Percentiles rank a stretch among this genome's conserved stretches.
Evolutionary conservation across 1,284 basidiomycete species (phyloP).

Genomic region (Leccinum subspadiceum): DNA sequence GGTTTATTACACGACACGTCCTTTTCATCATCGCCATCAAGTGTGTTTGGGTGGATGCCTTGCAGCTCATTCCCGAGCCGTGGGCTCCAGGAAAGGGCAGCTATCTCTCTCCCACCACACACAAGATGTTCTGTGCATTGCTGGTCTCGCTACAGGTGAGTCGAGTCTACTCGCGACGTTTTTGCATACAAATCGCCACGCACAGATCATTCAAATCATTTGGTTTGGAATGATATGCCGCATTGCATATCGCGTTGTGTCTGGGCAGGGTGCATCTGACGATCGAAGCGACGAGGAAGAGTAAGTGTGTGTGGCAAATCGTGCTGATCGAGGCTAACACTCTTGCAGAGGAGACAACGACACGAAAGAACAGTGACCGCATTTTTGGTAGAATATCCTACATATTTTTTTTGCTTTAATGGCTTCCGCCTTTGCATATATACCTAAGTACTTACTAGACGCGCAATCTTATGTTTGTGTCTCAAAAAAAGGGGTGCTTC

Average conservation of each 20-base stretch:
- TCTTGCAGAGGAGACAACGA: conserved; percentile 9
- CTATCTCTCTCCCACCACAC: conserved; percentile 52
- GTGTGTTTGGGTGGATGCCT: conserved; percentile 53
- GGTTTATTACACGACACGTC: conserved; percentile 84
- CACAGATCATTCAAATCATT: conserved; percentile 67
- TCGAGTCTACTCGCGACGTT: conserved; percentile 9
- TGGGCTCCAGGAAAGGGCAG: conserved; percentile 63
- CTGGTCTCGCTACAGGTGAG: conserved; percentile 64
- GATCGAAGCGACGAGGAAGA: conserved; percentile 82
- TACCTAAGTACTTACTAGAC: conserved; percentile 15
- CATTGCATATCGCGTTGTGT: conserved; percentile 79
- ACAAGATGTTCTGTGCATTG: conserved; percentile 52
- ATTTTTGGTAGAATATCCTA: conserved; percentile 29
- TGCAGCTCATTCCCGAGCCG: conserved; percentile 44
- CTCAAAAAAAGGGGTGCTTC: conserved; percentile 18
- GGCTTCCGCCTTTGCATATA: conserved; percentile 23
- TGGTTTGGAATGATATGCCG: conserved; percentile 89
- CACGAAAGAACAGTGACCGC: conserved; percentile 28
- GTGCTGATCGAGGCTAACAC: conserved; percentile 7
- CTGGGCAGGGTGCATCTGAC: conserved; percentile 80
- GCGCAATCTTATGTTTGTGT: conserved; percentile 14
- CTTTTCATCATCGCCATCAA: conserved; percentile 73
- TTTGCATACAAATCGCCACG: conserved; percentile 12
- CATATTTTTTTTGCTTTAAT: conserved; percentile 25
- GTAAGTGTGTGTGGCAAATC: conserved; percentile 36